A percentile compares a stretch with the other conserved stretches of the same genome.
Evolutionary conservation across 306 rosid genomes (phyloP).

Genomic region (Casuarina equisetifolia): DNA sequence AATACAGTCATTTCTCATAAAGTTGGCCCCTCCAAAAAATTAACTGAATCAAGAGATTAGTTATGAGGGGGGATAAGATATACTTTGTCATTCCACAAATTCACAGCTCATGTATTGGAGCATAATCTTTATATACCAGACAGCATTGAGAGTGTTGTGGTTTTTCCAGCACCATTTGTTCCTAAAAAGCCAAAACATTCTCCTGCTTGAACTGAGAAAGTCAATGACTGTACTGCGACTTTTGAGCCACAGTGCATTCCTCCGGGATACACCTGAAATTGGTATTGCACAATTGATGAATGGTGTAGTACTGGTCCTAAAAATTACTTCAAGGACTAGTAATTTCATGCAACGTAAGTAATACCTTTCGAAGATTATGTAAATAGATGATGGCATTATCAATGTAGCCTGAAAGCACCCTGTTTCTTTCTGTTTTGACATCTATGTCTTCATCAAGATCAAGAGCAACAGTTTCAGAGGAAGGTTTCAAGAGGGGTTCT

Average conservation of each 20-base stretch:
- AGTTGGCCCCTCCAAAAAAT: not conserved
- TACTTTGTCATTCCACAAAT: not conserved
- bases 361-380: constrained; percentile 86
- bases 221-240: constrained; percentile 85
- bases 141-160: constrained; percentile 89
- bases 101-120: not conserved
- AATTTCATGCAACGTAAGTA: constrained; percentile 22
- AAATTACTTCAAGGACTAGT: constrained; percentile 16
- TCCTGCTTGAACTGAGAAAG: constrained; percentile 92
- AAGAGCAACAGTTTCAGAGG: constrained; percentile 41
- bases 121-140: constrained; percentile 56
- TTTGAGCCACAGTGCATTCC: constrained; percentile 53
- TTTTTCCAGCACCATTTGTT: constrained; percentile 98
- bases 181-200: constrained; percentile 98
- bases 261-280: constrained; percentile 73
- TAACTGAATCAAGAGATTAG: not conserved
- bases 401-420: constrained; percentile 84
- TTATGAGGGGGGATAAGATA: not conserved
- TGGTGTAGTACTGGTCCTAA: constrained; percentile 4
- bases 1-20: not conserved
- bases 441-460: constrained; percentile 75
- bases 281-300: constrained; percentile 17
- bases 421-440: constrained; percentile 80
- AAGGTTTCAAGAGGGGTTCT: constrained; percentile 67
- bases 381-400: constrained; percentile 83